Evolutionary conservation across 2,329 filamentous ascomycete genomes (phyloP).

Genomic region (Emergomyces pasteurianus): DNA sequence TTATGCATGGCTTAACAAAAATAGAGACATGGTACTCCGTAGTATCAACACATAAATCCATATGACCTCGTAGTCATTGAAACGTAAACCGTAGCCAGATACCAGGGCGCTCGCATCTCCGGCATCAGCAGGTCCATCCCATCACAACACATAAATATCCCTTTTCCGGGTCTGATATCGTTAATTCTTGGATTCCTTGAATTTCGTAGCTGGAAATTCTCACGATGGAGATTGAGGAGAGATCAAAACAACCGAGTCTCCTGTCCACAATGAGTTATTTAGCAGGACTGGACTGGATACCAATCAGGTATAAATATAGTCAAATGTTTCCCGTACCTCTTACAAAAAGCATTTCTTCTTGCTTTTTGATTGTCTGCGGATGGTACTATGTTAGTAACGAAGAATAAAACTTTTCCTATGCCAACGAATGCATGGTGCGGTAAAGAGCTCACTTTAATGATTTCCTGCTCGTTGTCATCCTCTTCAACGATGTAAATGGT

Average conservation of each 20-base stretch:
- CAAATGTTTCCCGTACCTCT: constrained; percentile 52
- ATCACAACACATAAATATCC: neutral
- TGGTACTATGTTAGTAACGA: constrained; percentile 12
- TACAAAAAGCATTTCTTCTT: constrained; percentile 97
- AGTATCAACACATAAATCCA: neutral
- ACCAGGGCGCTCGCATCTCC: neutral
- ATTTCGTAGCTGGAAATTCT: neutral
- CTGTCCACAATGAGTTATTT: constrained; percentile 30
- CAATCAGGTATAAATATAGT: neutral
- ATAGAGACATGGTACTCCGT: neutral
- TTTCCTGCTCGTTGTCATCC: constrained; percentile 63
- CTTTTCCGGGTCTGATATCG: neutral
- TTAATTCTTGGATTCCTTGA: neutral
- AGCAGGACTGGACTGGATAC: constrained; percentile 13
- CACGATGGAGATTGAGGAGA: constrained; percentile 43
- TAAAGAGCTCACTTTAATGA: constrained; percentile 48
- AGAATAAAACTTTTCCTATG: neutral
- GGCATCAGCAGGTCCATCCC: neutral
- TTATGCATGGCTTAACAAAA: neutral
- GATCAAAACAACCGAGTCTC: constrained; percentile 61
- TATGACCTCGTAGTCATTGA: neutral
- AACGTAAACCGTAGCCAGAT: neutral
- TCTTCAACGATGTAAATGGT: constrained; percentile 91
- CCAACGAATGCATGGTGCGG: too few species aligned
- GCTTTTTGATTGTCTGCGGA: constrained; percentile 76